Percentiles rank a stretch among this genome's conserved stretches.
Conservation (phyloP, 768 basidiomycete genomes). For the Neoboletus magnificus region DNA sequence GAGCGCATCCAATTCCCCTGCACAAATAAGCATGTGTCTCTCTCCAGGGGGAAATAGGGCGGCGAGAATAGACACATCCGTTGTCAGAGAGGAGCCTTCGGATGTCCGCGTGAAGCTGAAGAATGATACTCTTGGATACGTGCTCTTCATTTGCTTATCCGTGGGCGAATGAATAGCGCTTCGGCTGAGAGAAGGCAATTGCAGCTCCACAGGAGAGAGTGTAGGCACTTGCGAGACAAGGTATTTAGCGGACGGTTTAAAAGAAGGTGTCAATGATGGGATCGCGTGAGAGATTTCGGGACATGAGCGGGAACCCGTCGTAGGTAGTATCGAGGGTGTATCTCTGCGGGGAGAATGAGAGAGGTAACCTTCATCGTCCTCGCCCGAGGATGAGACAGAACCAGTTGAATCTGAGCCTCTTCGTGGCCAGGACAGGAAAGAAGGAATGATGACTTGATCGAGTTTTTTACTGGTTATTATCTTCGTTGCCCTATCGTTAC, state of each 20-base stretch:
- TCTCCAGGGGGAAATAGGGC: constrained; percentile 68
- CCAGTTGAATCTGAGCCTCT: constrained; percentile 24
- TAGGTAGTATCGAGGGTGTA: constrained; percentile 33
- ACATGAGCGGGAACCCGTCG: constrained; percentile 41
- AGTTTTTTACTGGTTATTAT: constrained; percentile 8
- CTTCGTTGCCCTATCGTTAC: neutral
- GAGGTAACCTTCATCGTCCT: constrained; percentile 52
- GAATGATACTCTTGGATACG: constrained; percentile 51
- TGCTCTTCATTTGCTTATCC: constrained; percentile 12
- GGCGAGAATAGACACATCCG: constrained; percentile 64
- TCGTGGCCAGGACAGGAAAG: constrained; percentile 22
- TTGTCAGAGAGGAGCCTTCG: constrained; percentile 75
- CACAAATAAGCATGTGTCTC: constrained; percentile 71
- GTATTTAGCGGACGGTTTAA: constrained; percentile 39
- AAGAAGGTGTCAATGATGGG: constrained; percentile 29
- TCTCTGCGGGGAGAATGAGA: constrained; percentile 53
- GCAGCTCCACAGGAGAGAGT: constrained; percentile 26
- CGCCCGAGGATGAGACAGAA: constrained; percentile 29
- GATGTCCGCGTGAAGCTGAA: constrained; percentile 75
- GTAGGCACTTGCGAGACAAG: constrained; percentile 33
- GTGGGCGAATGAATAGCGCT: constrained; percentile 9
- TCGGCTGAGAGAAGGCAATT: constrained; percentile 5
- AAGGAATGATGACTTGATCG: constrained; percentile 15
- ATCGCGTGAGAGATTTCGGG: constrained; percentile 37
- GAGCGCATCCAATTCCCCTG: constrained; percentile 61